Percentiles rank a stretch among this genome's conserved stretches.
phyloP scores from a whole-genome alignment of 371 early-diverging fungal species.

The Mortierella sp. region DNA sequence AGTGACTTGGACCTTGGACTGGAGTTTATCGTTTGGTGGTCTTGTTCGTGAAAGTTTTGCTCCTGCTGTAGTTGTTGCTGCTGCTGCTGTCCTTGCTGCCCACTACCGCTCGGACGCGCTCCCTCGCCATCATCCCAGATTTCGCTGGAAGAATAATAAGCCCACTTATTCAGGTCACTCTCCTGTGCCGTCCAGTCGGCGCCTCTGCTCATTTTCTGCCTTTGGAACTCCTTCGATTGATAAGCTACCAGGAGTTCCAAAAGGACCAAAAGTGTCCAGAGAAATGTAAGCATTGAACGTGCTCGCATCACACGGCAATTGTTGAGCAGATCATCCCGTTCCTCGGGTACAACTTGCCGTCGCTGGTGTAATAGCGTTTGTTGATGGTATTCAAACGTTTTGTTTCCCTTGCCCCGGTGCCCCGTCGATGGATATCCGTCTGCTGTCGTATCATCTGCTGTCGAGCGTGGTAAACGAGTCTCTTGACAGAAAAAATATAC shows the following conservation, averaged over 20 bases:
- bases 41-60: no score
- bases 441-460: background rate
- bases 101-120: background rate
- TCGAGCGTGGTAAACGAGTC: background rate
- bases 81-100: background rate
- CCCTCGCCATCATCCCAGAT: background rate
- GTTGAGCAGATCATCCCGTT: background rate
- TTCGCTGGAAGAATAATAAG: background rate
- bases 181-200: background rate
- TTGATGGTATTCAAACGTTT: background rate
- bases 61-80: background rate
- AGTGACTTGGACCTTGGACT: background rate
- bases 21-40: background rate
- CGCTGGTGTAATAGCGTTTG: background rate
- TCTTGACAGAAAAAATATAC: slow-evolving; percentile 6
- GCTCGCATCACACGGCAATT: slow-evolving; percentile 9
- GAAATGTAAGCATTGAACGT: slow-evolving; percentile 14
- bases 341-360: background rate
- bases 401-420: background rate
- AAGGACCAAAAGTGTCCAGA: slow-evolving; percentile 13
- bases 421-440: no score
- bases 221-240: background rate
- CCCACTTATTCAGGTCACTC: background rate
- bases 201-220: background rate
- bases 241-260: slow-evolving; percentile 9